Conservation (phyloP, 257 asterid genomes). For the Solanum virginianum region DNA sequence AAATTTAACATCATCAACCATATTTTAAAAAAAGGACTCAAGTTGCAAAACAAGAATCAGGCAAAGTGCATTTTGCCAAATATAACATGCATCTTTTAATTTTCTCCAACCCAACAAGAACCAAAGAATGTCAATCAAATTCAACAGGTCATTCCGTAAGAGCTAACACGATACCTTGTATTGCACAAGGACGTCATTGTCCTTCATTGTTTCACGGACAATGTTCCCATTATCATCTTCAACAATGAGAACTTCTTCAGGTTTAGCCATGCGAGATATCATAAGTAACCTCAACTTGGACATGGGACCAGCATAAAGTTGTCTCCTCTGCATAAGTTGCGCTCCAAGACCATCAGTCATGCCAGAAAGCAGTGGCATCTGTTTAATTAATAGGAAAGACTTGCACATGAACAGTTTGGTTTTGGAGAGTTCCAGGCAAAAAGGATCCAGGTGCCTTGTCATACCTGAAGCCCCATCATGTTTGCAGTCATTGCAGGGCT, state of each 20-base stretch:
- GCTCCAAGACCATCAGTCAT: slow-evolving; percentile 75
- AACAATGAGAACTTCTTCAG: slow-evolving; percentile 95
- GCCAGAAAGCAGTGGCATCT: slow-evolving; percentile 58
- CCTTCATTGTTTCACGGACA: slow-evolving; percentile 98
- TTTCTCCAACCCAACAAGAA: not conserved
- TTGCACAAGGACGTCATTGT: slow-evolving; percentile 93
- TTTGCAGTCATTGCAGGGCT: slow-evolving; percentile 50
- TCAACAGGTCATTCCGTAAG: not conserved
- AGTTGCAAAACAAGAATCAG: not conserved
- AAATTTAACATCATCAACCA: slow-evolving; percentile 1
- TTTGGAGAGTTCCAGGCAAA: not conserved
- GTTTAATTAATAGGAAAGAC: slow-evolving; percentile 16
- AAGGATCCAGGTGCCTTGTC: not conserved
- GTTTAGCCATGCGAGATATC: slow-evolving; percentile 99
- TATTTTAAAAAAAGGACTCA: not conserved
- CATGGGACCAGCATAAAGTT: slow-evolving; percentile 82
- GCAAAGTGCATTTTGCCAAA: not conserved
- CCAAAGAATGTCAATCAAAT: not conserved
- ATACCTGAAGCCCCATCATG: slow-evolving; percentile 87
- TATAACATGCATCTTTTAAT: not conserved
- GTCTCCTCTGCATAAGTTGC: slow-evolving; percentile 73
- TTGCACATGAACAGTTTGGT: not conserved
- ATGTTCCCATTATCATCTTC: slow-evolving; percentile 99
- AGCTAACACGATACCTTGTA: slow-evolving; percentile 51
- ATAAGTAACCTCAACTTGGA: slow-evolving; percentile 83